Evolutionary conservation across 768 basidiomycete species (phyloP), one percentile per base, ranked within the genome.

Genomic region (Collybia nuda): DNA sequence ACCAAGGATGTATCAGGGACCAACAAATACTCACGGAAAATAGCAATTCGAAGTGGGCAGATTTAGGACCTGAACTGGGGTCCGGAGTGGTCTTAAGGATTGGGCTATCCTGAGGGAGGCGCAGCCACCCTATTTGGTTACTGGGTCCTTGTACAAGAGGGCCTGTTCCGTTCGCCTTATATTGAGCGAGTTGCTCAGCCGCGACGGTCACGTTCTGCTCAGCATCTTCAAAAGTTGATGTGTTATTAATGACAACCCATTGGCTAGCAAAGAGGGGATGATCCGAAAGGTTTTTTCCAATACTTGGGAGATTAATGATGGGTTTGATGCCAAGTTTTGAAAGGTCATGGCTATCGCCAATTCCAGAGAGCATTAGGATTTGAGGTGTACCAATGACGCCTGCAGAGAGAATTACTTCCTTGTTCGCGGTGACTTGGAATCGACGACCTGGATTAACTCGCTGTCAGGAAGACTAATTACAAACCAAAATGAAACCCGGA

Each of bases 1-100:
- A 32, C 14, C 14, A 11, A 11, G 6, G 14, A 11, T 14, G 12
- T 11, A 32, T 11, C 21, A 11, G 19, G 12, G 44, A 28, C 8
- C 32, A 14, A 7, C 8, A 24, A n/a, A 43, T n/a, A 36, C 52
- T 15, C 36, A 60, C 56, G 39, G 18, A 55, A 29, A 24, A 17
- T 11, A 49, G 26, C 2, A 63, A 28, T 48, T 66, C 63, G 22
- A 47, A 53, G 45, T 65, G 67, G 28, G 64, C 55, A 0, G 62
- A 43, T 32, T 47, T 42, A 11, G 52, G 51, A 1, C 65, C 65
- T 1, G 63, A 56, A 3, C 60, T 51, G 4, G 61, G 61, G 47
- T 68, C 64, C 1, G 22, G 29, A 18, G 54, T 38, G 4, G n/a
- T 24, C 14, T 38, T 39, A 6, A 52, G 48, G 15, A 48, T 40